Base-by-base conservation (phyloP, 2,329 filamentous ascomycete genomes). In the Ceratocystis ficicola region DNA sequence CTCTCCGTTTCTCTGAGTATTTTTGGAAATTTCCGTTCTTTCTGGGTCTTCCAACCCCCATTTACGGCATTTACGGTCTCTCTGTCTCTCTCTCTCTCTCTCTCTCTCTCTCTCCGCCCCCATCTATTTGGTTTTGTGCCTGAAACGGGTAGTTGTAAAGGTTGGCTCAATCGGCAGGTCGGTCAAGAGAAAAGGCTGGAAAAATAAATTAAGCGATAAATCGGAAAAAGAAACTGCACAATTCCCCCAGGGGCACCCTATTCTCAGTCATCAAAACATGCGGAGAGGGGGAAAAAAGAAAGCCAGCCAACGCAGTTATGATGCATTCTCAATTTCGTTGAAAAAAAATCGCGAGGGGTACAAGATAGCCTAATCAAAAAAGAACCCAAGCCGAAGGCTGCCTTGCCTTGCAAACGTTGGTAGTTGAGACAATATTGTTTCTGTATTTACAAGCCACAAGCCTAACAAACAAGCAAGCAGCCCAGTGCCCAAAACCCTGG, bases 371-470 rank as follows among this genome's bases (percentile, higher is more conserved):
- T 15, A 41, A 41, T 41, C 36, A 41, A 3, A 15, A 15, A 10
- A 28, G 15, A 22, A 52, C 48, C 48, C n/a, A n/a, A 48, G 46
- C 6, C 46, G 5, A 20, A 22, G 5, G 6, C 5, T n/a, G 6
- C 46, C 46, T 22, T n/a, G 15, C 8, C 22, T 15, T 8, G 20
- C 4, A 52, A 32, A 5, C 46, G n/a, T 30, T 8, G 4, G 28
- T 30, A 17, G 25, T 15, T 22, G 22, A 30, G 55, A 59, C 28
- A 59, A 59, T n/a, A 59, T 59, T 59, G 55, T 59, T 36, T 59
- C 55, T 59, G 25, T 36, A 30, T 25, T 30, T 30, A n/a, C 55
- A 59, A 22, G 48, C n/a, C 48, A n/a, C 48, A 20, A 22, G n/a
- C 48, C 36, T 41, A 41, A 41, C 36, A 41, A 15, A 12, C 36